phyloP scores from a whole-genome alignment of 2,329 filamentous ascomycete genomes.

The Pseudofabraea citricarpa region DNA sequence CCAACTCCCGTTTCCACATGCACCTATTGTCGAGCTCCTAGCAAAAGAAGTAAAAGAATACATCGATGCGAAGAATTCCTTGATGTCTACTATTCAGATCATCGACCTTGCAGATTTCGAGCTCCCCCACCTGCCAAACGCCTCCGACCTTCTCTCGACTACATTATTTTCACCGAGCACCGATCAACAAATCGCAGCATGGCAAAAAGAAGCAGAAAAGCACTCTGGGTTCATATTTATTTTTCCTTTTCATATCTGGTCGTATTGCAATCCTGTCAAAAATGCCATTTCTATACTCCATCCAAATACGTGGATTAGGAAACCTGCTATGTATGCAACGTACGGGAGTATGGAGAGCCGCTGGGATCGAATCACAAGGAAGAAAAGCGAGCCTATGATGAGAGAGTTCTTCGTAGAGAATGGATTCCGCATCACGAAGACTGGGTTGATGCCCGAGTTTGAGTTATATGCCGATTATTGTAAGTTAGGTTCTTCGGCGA shows the following conservation, averaged over 20 bases:
- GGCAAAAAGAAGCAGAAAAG: background rate
- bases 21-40: background rate
- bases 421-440: background rate
- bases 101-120: background rate
- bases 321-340: slow-evolving; percentile 1
- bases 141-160: background rate
- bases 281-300: background rate
- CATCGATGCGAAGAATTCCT: too few species aligned
- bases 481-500: too few species aligned
- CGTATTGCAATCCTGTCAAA: slow-evolving; percentile 2
- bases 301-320: background rate
- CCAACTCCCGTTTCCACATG: background rate
- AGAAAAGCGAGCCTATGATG: slow-evolving; percentile 3
- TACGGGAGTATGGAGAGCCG: background rate
- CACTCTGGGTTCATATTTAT: slow-evolving; percentile 1
- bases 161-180: background rate
- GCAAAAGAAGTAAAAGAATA: background rate
- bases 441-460: background rate
- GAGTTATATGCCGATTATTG: slow-evolving; percentile 1
- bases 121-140: background rate
- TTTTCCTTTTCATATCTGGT: slow-evolving; percentile 3
- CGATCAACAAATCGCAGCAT: background rate
- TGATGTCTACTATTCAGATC: background rate
- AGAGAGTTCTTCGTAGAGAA: background rate
- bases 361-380: background rate